These are phyloP conservation scores for Naganishia vaughanmartiniae DNA, from an alignment of 768 basidiomycete genomes.

Conservation along the genomic window DNA sequence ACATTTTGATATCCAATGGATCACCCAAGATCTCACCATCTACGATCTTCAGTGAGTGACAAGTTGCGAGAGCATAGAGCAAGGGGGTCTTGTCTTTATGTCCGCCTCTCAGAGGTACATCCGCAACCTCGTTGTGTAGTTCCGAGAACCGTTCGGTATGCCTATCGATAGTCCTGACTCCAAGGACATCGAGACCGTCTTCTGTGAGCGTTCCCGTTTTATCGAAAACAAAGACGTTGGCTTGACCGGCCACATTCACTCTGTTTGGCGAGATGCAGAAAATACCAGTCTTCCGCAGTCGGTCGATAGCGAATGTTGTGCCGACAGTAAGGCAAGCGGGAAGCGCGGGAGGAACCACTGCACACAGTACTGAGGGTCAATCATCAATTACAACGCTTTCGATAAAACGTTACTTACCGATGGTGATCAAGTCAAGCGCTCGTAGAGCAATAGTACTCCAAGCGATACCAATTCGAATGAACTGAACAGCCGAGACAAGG, in stretches of 20 bases:
- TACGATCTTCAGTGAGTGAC: conserved; percentile 89
- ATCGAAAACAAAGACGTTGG: conserved; percentile 97
- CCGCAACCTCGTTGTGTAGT: conserved; percentile 77
- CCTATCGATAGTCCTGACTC: conserved; percentile 80
- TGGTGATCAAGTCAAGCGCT: conserved; percentile 89
- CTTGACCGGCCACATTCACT: conserved; percentile 90
- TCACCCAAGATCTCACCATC: conserved; percentile 87
- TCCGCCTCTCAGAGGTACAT: conserved; percentile 65
- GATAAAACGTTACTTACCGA: conserved; percentile 47
- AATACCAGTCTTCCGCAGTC: conserved; percentile 80
- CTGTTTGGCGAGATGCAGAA: conserved; percentile 96
- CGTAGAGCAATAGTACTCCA: conserved; percentile 89
- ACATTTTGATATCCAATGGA: conserved; percentile 96
- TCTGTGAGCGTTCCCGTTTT: conserved; percentile 98
- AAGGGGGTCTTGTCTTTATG: conserved; percentile 72
- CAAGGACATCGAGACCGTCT: conserved; percentile 94
- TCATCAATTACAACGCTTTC: not conserved
- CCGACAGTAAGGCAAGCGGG: conserved; percentile 97
- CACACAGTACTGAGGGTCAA: not conserved
- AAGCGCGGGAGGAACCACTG: conserved; percentile 90
- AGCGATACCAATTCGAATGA: conserved; percentile 77
- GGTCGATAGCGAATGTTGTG: conserved; percentile 86
- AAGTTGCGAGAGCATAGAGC: conserved; percentile 88
- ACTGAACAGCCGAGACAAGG: conserved; percentile 84
- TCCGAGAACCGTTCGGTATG: conserved; percentile 77